Evolutionary conservation across 148 eudicot genomes (phyloP), one percentile per base, ranked within the genome.

Genomic region (Fallopia convolvulus): DNA sequence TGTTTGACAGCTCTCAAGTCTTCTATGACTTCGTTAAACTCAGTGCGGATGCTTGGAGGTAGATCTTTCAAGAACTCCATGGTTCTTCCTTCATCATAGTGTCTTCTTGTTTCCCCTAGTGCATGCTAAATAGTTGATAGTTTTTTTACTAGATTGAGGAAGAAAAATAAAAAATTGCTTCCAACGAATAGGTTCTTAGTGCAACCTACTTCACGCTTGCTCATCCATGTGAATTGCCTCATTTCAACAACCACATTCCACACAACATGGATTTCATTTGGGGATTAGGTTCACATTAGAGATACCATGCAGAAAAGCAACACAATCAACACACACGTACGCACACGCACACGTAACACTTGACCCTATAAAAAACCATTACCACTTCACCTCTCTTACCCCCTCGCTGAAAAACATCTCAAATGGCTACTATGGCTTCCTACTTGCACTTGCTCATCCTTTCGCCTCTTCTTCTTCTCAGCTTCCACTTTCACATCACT

Each of bases 261-360:
- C 75, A 6, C 75, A 42, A 32, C n/a, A 14, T 68, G 20, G 72
- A 20, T 68, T 33, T 14, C 44, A 68, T 36, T 6, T 18, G 32
- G 39, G 33, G 15, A 52, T 73, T 73, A 73, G 75, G 52, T 73
- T 73, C 8, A 73, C 75, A 73, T 73, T 73, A 73, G 75, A 4
- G 18, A 2, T 13, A 46, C 6, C 75, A 73, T 44, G 75, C 75
- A 68, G 20, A 0, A 33, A 15, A 36, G 72, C 72, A 15, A 7
- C 20, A 68, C 9, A 23, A 40, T 36, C 75, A 21, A 8, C 32
- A 8, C 41, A 61, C 13, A 1, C 21, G 12, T 32, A 58, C n/a
- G 5, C 5, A 52, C n/a, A 52, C 36, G 4, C 56, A 52, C n/a
- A 52, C 56, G 56, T 52, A 14, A n/a, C 10, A 6, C 23, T n/a